Conservation (phyloP, 1,284 basidiomycete genomes). For the Papiliotrema nemorosa region DNA sequence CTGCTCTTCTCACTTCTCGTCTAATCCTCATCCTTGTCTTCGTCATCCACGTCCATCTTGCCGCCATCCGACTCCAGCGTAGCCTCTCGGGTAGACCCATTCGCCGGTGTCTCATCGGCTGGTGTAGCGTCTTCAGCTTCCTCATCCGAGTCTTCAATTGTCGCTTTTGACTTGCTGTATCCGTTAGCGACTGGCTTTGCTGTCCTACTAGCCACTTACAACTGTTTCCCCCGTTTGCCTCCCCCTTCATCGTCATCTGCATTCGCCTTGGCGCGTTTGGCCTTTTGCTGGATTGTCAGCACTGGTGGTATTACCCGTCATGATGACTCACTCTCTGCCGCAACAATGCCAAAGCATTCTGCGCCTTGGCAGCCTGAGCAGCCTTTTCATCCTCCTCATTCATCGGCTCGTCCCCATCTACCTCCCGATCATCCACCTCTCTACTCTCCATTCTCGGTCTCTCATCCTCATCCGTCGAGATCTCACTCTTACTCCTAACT, state of each 20-base stretch:
- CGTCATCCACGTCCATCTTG: background rate
- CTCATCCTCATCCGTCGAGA: slow-evolving; percentile 26
- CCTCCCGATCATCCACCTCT: slow-evolving; percentile 21
- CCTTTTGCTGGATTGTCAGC: slow-evolving; percentile 7
- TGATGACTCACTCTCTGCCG: slow-evolving; percentile 27
- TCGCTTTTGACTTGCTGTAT: slow-evolving; percentile 45
- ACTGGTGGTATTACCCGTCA: background rate
- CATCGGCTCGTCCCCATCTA: slow-evolving; percentile 13
- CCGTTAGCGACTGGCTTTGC: too few species aligned
- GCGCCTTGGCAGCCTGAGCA: slow-evolving; percentile 17
- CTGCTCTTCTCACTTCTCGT: background rate
- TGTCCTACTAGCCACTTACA: slow-evolving; percentile 19
- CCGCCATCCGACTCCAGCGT: background rate
- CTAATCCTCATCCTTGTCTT: background rate
- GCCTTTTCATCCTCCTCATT: slow-evolving; percentile 14
- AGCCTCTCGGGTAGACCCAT: background rate
- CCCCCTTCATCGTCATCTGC: slow-evolving; percentile 38
- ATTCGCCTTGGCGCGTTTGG: slow-evolving; percentile 27
- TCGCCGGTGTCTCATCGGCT: background rate
- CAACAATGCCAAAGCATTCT: slow-evolving; percentile 24
- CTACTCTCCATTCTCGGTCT: slow-evolving; percentile 17
- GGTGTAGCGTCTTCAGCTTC: slow-evolving; percentile 19
- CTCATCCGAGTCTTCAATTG: slow-evolving; percentile 43
- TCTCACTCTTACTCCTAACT: slow-evolving; percentile 30
- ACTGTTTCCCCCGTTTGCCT: slow-evolving; percentile 37